phyloP scores from a whole-genome alignment of 345 rosid species.

The Lagerstroemia speciosa region DNA sequence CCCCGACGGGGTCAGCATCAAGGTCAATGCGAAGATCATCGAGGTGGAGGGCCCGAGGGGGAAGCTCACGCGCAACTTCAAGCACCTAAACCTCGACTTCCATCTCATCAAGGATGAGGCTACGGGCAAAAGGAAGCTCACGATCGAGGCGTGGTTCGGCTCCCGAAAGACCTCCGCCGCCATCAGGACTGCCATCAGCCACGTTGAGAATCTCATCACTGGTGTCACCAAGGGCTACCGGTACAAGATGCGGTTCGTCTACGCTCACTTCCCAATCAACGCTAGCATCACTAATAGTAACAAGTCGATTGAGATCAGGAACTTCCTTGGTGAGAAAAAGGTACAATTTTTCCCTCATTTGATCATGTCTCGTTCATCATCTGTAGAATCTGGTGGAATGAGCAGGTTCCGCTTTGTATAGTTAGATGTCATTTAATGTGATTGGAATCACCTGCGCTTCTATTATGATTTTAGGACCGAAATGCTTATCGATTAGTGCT shows the following conservation, averaged over 20 bases:
- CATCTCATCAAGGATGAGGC: constrained; percentile 26
- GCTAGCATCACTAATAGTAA: constrained; percentile 16
- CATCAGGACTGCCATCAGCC: constrained; percentile 36
- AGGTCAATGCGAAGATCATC: constrained; percentile 30
- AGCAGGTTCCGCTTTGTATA: not conserved
- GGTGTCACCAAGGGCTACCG: constrained; percentile 41
- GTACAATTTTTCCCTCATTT: not conserved
- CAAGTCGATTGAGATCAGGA: constrained; percentile 25
- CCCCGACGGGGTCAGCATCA: constrained; percentile 37
- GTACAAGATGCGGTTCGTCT: constrained; percentile 40
- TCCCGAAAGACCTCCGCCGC: constrained; percentile 27
- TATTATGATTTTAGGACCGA: not conserved
- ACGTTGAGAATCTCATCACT: constrained; percentile 35
- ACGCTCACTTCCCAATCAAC: constrained; percentile 27
- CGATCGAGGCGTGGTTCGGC: constrained; percentile 28
- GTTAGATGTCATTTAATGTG: not conserved
- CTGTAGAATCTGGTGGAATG: not conserved
- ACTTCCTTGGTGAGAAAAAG: constrained; percentile 30
- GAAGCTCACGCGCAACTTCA: constrained; percentile 33
- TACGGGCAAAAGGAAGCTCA: constrained; percentile 20
- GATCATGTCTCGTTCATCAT: not conserved
- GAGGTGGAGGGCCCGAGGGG: constrained; percentile 45
- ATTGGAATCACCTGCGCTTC: not conserved
- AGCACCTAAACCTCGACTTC: constrained; percentile 44
- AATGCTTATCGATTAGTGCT: not conserved